Evolutionary conservation across 345 rosid species (phyloP).

Genomic region (Gossypium ekmanianum): DNA sequence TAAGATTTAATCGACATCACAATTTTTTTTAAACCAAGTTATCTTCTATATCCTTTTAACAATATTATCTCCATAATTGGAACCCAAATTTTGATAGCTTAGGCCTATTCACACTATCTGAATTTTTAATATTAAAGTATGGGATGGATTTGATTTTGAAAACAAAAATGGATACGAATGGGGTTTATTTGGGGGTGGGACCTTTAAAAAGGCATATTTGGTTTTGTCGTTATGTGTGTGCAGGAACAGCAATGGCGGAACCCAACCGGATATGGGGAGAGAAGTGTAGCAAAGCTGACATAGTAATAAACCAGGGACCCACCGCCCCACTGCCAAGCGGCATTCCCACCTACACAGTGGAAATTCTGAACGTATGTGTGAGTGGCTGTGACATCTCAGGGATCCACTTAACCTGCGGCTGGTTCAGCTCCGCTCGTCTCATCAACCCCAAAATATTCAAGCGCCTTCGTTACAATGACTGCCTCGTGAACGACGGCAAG

Average conservation of each 20-base stretch:
- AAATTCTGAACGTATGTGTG: slow-evolving; percentile 60
- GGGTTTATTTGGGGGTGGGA: background rate
- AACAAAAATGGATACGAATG: no score
- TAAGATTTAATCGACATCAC: no score
- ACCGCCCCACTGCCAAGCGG: slow-evolving; percentile 66
- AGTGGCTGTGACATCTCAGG: slow-evolving; percentile 65
- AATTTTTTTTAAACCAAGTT: no score
- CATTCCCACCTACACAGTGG: slow-evolving; percentile 74
- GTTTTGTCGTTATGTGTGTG: background rate
- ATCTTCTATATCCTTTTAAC: no score
- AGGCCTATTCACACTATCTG: background rate
- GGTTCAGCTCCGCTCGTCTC: slow-evolving; percentile 83
- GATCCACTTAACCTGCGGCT: slow-evolving; percentile 75
- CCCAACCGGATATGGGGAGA: slow-evolving; percentile 56
- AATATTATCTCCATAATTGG: no score
- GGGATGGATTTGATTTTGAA: no score
- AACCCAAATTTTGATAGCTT: no score
- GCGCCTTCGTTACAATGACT: slow-evolving; percentile 76
- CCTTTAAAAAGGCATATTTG: background rate
- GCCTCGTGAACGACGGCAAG: slow-evolving; percentile 80
- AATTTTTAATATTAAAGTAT: background rate
- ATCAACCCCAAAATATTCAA: slow-evolving; percentile 76
- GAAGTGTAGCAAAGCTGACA: slow-evolving; percentile 53
- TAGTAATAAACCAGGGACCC: slow-evolving; percentile 66
- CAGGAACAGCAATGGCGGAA: slow-evolving; percentile 30